A percentile compares a stretch with the other conserved stretches of the same genome.
These are phyloP conservation scores for Xylaria curta DNA, from an alignment of 495 filamentous ascomycete species.

Conservation along the genomic window DNA sequence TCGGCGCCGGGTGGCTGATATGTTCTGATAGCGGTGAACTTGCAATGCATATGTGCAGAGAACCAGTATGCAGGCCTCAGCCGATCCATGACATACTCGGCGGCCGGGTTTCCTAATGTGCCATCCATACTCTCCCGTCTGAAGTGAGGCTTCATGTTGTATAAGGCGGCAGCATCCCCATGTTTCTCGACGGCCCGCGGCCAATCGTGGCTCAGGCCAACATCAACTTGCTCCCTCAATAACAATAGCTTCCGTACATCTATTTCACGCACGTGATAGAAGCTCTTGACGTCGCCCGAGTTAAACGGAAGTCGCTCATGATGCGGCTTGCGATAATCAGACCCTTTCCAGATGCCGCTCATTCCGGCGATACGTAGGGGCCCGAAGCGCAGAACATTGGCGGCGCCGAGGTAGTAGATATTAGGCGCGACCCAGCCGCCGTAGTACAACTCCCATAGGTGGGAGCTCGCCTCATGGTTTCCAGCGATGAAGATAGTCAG, in stretches of 20 bases:
- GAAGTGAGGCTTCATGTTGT: constrained; percentile 73
- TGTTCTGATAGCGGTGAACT: constrained; percentile 74
- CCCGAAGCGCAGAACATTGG: constrained; percentile 83
- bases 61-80: constrained; percentile 90
- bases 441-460: constrained; percentile 90
- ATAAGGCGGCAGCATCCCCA: constrained; percentile 69
- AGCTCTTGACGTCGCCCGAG: constrained; percentile 69
- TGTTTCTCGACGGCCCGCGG: constrained; percentile 77
- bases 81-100: constrained; percentile 76
- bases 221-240: constrained; percentile 79
- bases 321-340: constrained; percentile 81
- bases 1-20: constrained; percentile 54
- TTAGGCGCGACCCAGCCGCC: constrained; percentile 97
- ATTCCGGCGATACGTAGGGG: constrained; percentile 86
- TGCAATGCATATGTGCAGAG: constrained; percentile 89
- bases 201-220: constrained; percentile 96
- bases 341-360: constrained; percentile 91
- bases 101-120: constrained; percentile 77
- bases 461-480: constrained; percentile 90
- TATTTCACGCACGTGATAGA: constrained; percentile 90
- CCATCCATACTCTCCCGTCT: constrained; percentile 73
- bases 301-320: constrained; percentile 88
- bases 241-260: constrained; percentile 91
- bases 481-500: constrained; percentile 91
- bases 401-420: constrained; percentile 94